Conservation (phyloP, 1,284 basidiomycete species). For the Coniophora puteana region DNA sequence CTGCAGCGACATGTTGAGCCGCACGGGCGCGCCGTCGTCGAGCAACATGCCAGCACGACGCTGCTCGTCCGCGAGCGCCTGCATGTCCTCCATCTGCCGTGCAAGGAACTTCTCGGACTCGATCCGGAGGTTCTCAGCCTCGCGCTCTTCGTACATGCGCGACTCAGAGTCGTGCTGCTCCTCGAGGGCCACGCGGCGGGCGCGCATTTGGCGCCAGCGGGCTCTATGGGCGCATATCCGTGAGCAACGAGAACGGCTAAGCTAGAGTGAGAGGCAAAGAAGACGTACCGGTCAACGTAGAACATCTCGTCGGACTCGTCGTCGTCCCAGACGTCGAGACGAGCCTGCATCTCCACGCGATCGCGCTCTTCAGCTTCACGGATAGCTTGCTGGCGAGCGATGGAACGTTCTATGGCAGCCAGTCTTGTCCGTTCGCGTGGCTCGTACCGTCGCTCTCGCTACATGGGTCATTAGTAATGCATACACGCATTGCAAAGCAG, state of each 20-base stretch:
- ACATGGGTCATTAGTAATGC: conserved; percentile 3
- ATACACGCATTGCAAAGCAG: neutral
- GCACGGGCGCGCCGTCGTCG: conserved; percentile 86
- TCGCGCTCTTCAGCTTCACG: conserved; percentile 76
- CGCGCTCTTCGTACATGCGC: conserved; percentile 76
- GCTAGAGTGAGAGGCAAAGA: neutral
- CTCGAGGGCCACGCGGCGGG: conserved; percentile 65
- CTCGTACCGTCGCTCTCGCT: conserved; percentile 83
- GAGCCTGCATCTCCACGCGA: conserved; percentile 63
- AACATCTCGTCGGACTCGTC: conserved; percentile 86
- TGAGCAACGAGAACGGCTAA: neutral
- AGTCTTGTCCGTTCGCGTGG: conserved; percentile 76
- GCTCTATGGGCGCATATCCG: conserved; percentile 33
- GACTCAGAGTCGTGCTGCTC: conserved; percentile 82
- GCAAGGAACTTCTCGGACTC: conserved; percentile 89
- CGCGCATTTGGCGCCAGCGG: conserved; percentile 73
- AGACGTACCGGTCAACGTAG: conserved; percentile 73
- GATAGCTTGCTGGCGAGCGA: conserved; percentile 66
- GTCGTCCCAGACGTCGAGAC: conserved; percentile 84
- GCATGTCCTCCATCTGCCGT: conserved; percentile 88
- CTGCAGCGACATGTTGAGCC: conserved; percentile 70
- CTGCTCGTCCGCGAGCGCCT: conserved; percentile 81
- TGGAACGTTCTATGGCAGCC: conserved; percentile 68
- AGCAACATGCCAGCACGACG: conserved; percentile 85
- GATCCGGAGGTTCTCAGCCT: conserved; percentile 76